Evolutionary conservation across 768 basidiomycete genomes (phyloP).

Genomic region (Russula dissimulans): DNA sequence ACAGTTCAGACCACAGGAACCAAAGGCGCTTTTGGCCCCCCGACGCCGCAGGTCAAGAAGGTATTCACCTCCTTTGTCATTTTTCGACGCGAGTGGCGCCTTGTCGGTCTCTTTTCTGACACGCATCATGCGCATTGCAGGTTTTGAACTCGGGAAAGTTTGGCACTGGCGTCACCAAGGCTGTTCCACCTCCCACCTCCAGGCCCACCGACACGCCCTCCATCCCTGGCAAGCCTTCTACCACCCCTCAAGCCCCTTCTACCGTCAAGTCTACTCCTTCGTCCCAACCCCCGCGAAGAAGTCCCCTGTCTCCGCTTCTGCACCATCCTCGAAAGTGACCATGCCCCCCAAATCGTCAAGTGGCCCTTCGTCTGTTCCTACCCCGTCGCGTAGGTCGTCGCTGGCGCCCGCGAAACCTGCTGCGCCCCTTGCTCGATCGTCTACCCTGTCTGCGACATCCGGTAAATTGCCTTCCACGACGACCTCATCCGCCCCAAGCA

Average conservation of each 20-base stretch:
- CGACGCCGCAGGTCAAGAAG: conserved; percentile 60
- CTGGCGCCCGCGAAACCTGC: conserved; percentile 27
- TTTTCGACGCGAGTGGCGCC: background rate
- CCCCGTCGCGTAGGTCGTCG: conserved; percentile 26
- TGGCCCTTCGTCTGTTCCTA: background rate
- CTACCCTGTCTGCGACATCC: conserved; percentile 17
- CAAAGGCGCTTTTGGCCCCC: conserved; percentile 38
- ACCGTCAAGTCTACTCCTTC: conserved; percentile 26
- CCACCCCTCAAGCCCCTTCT: conserved; percentile 24
- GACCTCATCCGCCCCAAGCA: conserved; percentile 28
- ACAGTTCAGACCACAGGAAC: conserved; percentile 33
- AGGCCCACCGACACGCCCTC: conserved; percentile 35
- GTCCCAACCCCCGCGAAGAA: conserved; percentile 20
- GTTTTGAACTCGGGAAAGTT: conserved; percentile 19
- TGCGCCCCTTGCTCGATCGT: conserved; percentile 3
- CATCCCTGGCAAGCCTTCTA: conserved; percentile 22
- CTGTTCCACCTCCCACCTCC: conserved; percentile 27
- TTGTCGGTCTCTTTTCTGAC: conserved; percentile 21
- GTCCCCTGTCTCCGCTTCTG: conserved; percentile 24
- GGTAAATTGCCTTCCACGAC: conserved; percentile 17
- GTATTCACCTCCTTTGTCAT: conserved; percentile 31
- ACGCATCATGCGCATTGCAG: conserved; percentile 9
- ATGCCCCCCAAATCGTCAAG: conserved; percentile 19
- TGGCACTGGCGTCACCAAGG: conserved; percentile 32
- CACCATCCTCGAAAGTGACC: conserved; percentile 15